These are phyloP conservation scores for Phyllosticta citrichinensis DNA, from an alignment of 2,329 filamentous ascomycete genomes.

Conservation along the genomic window DNA sequence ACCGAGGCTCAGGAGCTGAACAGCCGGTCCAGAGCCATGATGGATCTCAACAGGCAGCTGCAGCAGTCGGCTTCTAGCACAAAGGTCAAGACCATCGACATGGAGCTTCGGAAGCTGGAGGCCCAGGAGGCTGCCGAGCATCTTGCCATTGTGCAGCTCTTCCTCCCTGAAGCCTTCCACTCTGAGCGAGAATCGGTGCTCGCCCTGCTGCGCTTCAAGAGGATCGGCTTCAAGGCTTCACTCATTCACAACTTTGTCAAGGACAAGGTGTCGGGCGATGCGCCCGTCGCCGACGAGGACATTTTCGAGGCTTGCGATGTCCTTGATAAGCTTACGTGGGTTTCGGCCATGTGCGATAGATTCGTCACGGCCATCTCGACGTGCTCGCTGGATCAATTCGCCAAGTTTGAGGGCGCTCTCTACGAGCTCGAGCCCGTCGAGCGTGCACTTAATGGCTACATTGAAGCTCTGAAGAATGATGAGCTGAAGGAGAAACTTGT, in stretches of 20 bases:
- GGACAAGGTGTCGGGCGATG: conserved; percentile 59
- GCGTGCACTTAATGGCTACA: conserved; percentile 75
- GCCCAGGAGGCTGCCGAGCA: conserved; percentile 84
- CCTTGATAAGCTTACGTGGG: conserved; percentile 76
- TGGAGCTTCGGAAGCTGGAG: conserved; percentile 77
- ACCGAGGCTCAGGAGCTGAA: conserved; percentile 85
- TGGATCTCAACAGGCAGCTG: conserved; percentile 91
- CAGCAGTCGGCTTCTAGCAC: conserved; percentile 84
- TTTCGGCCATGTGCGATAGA: conserved; percentile 71
- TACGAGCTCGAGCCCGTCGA: conserved; percentile 90
- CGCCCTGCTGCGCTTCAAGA: conserved; percentile 76
- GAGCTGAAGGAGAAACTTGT: conserved; percentile 80
- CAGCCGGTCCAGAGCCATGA: conserved; percentile 81
- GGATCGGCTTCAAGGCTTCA: conserved; percentile 78
- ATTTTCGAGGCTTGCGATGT: conserved; percentile 71
- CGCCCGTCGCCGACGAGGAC: conserved; percentile 63
- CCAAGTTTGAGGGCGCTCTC: conserved; percentile 65
- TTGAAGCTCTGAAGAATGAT: conserved; percentile 72
- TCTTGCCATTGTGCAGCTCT: conserved; percentile 77
- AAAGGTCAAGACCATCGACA: conserved; percentile 86
- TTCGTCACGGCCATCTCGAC: conserved; percentile 72
- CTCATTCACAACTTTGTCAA: conserved; percentile 69
- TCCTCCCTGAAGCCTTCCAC: conserved; percentile 32
- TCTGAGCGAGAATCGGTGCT: conserved; percentile 66
- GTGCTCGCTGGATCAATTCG: conserved; percentile 70